phyloP scores from a whole-genome alignment of 257 asterid genomes.

The Craterostigma plantagineum region DNA sequence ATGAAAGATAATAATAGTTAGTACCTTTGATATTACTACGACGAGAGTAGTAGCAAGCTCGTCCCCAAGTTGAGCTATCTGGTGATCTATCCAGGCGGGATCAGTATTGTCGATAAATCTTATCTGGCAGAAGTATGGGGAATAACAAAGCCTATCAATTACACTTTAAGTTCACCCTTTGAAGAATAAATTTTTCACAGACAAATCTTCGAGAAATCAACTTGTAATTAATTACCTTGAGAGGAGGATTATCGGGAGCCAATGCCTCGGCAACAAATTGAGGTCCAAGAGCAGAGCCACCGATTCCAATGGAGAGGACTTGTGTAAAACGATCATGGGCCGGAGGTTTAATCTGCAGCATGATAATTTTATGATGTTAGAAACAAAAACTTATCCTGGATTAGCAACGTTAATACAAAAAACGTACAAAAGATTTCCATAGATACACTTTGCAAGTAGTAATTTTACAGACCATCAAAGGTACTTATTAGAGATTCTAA shows the following conservation, averaged over 20 bases:
- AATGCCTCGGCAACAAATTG: slow-evolving; percentile 98
- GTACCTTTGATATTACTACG: slow-evolving; percentile 86
- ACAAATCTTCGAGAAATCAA: too few relatives aligned
- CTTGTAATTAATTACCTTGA: slow-evolving; percentile 40
- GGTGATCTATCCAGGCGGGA: slow-evolving; percentile 99
- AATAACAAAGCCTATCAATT: not conserved
- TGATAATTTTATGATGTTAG: slow-evolving; percentile 8
- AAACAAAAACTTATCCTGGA: not conserved
- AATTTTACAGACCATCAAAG: too few relatives aligned
- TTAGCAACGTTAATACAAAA: too few relatives aligned
- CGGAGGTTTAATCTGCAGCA: slow-evolving; percentile 72
- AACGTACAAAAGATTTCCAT: too few relatives aligned
- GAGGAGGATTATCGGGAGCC: slow-evolving; percentile 99
- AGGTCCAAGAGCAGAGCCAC: slow-evolving; percentile 99
- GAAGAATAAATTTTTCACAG: too few relatives aligned
- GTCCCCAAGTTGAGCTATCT: slow-evolving; percentile 87
- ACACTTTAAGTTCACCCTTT: too few relatives aligned
- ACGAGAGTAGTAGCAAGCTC: slow-evolving; percentile 89
- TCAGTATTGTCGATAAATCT: slow-evolving; percentile 97
- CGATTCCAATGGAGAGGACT: slow-evolving; percentile 91
- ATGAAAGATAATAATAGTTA: not conserved
- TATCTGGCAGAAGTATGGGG: slow-evolving; percentile 36
- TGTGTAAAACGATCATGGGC: slow-evolving; percentile 48
- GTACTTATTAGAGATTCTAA: too few relatives aligned
- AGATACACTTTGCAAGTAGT: too few relatives aligned